phyloP scores from a whole-genome alignment of 345 rosid species.

The Dipteronia sinensis region DNA sequence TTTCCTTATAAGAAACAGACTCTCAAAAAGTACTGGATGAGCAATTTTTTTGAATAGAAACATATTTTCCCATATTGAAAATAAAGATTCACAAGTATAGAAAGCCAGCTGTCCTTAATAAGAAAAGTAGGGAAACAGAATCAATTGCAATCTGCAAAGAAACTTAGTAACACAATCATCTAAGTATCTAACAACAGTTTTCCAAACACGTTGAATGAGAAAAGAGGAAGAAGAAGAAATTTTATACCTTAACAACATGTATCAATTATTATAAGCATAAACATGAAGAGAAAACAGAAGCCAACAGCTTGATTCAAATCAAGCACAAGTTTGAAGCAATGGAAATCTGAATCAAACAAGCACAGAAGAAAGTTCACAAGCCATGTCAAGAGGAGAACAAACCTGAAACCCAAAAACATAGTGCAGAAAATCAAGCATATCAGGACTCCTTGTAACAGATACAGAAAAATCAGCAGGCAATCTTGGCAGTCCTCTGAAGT shows the following conservation, averaged over 20 bases:
- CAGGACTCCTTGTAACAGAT: constrained; percentile 71
- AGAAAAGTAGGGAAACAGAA: background rate
- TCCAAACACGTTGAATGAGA: too few relatives aligned
- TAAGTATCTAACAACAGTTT: too few relatives aligned
- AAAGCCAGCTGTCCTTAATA: background rate
- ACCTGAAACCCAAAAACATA: constrained; percentile 96
- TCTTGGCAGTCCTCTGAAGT: constrained; percentile 67
- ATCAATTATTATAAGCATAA: background rate
- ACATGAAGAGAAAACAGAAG: background rate
- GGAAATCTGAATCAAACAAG: background rate
- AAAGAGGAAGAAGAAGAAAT: background rate
- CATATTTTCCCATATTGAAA: background rate
- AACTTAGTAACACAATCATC: too few relatives aligned
- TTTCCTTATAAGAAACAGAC: background rate
- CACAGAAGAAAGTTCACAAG: background rate
- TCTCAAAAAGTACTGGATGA: background rate
- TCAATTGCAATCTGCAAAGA: too few relatives aligned
- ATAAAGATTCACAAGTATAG: background rate
- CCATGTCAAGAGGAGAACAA: constrained; percentile 27
- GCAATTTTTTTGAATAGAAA: background rate
- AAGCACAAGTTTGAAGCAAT: background rate
- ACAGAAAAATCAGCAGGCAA: constrained; percentile 69
- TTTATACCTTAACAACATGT: background rate
- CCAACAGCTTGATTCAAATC: background rate
- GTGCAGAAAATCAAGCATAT: constrained; percentile 89